Percentiles rank a stretch among this genome's conserved stretches.
Evolutionary conservation across 2,329 filamentous ascomycete genomes (phyloP).

Genomic region (Plectosphaerella plurivora): DNA sequence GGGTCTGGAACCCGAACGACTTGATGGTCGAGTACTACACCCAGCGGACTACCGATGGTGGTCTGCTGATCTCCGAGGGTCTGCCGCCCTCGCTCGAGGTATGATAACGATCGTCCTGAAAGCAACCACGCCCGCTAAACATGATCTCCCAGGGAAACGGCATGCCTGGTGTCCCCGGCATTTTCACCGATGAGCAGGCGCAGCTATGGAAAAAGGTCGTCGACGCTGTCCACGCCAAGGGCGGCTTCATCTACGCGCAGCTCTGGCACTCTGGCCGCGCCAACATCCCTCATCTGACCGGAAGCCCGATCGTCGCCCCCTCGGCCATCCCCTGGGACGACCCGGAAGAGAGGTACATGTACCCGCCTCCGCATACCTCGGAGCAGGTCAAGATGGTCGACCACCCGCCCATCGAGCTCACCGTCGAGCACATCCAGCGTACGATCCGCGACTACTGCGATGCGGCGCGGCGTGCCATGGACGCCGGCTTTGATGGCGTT

Average conservation of each 20-base stretch:
- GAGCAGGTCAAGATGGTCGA: constrained; percentile 33
- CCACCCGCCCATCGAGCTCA: constrained; percentile 23
- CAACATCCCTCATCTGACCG: constrained; percentile 30
- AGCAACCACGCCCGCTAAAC: background rate
- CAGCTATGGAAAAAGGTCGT: constrained; percentile 55
- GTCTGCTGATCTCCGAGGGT: constrained; percentile 37
- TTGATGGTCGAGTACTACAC: constrained; percentile 36
- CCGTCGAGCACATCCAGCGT: constrained; percentile 34
- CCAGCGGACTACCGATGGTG: constrained; percentile 34
- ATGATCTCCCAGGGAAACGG: constrained; percentile 16
- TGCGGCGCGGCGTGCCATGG: constrained; percentile 39
- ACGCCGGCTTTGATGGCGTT: constrained; percentile 44
- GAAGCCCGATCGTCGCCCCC: constrained; percentile 28
- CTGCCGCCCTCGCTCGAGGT: constrained; percentile 42
- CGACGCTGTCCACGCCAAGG: constrained; percentile 57
- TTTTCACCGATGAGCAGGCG: constrained; percentile 50
- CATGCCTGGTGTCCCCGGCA: constrained; percentile 48
- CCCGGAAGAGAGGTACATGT: constrained; percentile 31
- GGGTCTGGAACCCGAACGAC: constrained; percentile 42
- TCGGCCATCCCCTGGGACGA: constrained; percentile 41
- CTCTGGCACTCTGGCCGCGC: constrained; percentile 43
- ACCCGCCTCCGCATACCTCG: constrained; percentile 19
- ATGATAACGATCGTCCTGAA: constrained; percentile 6
- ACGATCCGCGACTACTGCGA: constrained; percentile 23
- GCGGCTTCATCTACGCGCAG: constrained; percentile 57